Percentiles rank a stretch among this genome's conserved stretches.
phyloP scores from a whole-genome alignment of 23 red algal genomes.

The Gracilaria domingensis region DNA sequence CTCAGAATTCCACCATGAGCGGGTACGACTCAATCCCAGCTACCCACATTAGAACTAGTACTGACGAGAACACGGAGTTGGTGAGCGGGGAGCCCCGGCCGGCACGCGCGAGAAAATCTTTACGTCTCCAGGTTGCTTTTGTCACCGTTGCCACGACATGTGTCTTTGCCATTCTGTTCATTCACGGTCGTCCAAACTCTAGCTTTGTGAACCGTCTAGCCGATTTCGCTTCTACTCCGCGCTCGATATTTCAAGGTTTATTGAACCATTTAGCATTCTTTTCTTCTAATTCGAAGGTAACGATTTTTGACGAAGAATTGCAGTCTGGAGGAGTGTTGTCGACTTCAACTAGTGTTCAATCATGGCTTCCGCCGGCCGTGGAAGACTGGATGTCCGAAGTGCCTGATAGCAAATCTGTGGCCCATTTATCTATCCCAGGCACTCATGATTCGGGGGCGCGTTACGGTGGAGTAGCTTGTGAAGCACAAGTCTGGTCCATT shows the following conservation, averaged over 20 bases:
- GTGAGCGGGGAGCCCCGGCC: neutral
- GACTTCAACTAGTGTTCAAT: neutral
- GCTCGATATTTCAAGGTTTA: neutral
- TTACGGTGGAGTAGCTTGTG: slow-evolving; percentile 25
- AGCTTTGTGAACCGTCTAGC: neutral
- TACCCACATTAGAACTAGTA: neutral
- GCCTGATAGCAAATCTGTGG: slow-evolving; percentile 18
- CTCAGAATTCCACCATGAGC: neutral
- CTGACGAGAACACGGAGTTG: neutral
- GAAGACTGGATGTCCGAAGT: slow-evolving; percentile 51
- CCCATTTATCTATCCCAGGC: slow-evolving; percentile 53
- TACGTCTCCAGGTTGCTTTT: neutral
- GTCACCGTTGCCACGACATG: neutral
- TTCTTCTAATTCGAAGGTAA: neutral
- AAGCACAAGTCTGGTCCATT: slow-evolving; percentile 51
- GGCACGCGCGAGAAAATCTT: neutral
- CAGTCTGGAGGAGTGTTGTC: neutral
- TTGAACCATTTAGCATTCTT: neutral
- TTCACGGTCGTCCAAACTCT: neutral
- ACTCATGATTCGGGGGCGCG: slow-evolving; percentile 58
- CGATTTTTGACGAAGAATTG: neutral
- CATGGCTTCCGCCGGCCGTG: slow-evolving; percentile 29
- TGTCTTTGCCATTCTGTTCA: neutral
- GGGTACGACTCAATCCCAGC: neutral
- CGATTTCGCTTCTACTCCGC: neutral